A percentile compares a stretch with the other conserved stretches of the same genome.
These are phyloP conservation scores for Colletotrichum sp. DNA, from an alignment of 2,329 filamentous ascomycete genomes.

Conservation along the genomic window DNA sequence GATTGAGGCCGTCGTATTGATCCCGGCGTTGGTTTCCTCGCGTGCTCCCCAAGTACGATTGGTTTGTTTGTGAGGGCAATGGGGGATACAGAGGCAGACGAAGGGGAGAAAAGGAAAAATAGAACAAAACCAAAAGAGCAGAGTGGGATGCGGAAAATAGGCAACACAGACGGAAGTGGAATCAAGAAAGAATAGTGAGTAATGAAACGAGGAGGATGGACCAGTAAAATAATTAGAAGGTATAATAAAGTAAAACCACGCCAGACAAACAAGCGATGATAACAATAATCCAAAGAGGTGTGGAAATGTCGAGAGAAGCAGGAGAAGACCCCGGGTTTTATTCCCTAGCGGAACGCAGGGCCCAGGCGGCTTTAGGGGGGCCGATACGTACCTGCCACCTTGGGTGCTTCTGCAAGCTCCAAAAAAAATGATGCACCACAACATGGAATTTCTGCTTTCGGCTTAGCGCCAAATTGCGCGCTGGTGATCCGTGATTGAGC, in stretches of 20 bases:
- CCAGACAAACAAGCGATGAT: not conserved
- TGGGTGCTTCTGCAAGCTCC: not conserved
- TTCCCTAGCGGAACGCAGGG: not conserved
- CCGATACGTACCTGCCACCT: conserved; percentile 1
- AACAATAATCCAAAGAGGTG: not conserved
- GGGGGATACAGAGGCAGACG: not conserved
- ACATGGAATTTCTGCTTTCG: conserved; percentile 24
- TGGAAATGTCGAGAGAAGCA: not conserved
- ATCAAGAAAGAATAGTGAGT: not conserved
- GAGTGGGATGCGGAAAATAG: not conserved
- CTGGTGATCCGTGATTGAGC: conserved; percentile 57
- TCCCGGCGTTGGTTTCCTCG: not conserved
- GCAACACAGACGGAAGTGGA: not conserved
- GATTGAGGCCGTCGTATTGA: not conserved
- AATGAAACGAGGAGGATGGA: not conserved
- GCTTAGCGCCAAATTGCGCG: conserved; percentile 32
- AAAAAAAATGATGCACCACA: conserved; percentile 18
- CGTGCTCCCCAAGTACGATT: not conserved
- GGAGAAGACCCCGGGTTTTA: not conserved
- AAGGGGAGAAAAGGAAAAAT: no score
- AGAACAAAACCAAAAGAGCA: not conserved
- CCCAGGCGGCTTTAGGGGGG: not conserved
- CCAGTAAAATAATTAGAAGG: not conserved
- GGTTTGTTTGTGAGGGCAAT: not conserved
- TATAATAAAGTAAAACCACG: not conserved